Percentiles rank a stretch among this genome's conserved stretches.
Evolutionary conservation across 75 land plant genomes (phyloP).

Genomic region (Picea sitchensis): DNA sequence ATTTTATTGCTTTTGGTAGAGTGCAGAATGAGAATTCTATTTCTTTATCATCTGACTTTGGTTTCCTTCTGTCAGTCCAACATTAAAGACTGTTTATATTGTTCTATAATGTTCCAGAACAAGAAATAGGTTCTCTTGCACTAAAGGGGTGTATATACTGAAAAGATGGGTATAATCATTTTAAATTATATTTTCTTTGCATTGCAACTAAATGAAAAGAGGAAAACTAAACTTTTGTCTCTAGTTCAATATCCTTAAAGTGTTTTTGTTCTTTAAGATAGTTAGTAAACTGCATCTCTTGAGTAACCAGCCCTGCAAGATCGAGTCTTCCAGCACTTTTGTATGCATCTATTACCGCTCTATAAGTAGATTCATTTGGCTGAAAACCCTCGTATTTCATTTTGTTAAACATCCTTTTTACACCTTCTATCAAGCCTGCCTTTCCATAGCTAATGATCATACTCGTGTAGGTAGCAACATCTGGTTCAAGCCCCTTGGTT

Average conservation of each 20-base stretch:
- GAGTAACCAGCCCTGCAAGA: conserved; percentile 64
- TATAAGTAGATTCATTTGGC: conserved; percentile 54
- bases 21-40: no score
- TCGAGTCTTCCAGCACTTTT: conserved; percentile 58
- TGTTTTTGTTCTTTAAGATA: background rate
- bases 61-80: no score
- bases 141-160: no score
- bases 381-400: conserved; percentile 63
- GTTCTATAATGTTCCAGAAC: no score
- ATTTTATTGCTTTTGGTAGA: no score
- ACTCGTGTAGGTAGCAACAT: conserved; percentile 62
- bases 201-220: conserved; percentile 17
- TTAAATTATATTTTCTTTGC: no score
- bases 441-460: conserved; percentile 78
- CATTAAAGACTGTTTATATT: no score
- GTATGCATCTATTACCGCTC: conserved; percentile 57
- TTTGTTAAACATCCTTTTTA: conserved; percentile 57
- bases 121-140: no score
- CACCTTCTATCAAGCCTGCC: conserved; percentile 75
- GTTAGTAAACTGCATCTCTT: conserved; percentile 60
- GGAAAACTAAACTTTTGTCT: conserved; percentile 52
- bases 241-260: background rate
- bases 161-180: no score
- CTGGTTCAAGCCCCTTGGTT: conserved; percentile 53
- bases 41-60: no score